A percentile compares a stretch with the other conserved stretches of the same genome.
These are phyloP conservation scores for Xylaria sp. DNA, from an alignment of 2,329 filamentous ascomycete genomes.

Conservation along the genomic window DNA sequence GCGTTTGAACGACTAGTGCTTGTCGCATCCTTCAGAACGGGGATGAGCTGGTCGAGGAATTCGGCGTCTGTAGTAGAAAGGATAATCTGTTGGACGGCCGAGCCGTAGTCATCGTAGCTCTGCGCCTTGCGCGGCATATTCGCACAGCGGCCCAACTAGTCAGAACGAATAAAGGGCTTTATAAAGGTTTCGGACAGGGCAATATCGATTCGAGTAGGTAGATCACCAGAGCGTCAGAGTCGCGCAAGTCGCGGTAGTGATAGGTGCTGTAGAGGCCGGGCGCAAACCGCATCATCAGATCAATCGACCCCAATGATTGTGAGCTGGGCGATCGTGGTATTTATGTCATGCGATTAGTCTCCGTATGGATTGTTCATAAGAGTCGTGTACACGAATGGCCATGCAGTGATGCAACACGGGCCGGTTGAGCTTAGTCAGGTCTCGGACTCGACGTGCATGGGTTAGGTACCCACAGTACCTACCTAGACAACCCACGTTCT, in stretches of 20 bases:
- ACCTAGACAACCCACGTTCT: background rate
- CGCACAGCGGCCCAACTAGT: background rate
- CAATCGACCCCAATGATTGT: background rate
- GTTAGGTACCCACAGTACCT: background rate
- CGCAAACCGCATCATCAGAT: constrained; percentile 7
- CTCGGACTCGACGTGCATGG: background rate
- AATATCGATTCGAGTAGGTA: background rate
- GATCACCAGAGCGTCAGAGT: background rate
- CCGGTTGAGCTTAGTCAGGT: constrained; percentile 1
- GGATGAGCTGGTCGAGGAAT: constrained; percentile 94
- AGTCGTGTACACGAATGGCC: background rate
- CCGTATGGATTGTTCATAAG: background rate
- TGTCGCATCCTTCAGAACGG: constrained; percentile 88
- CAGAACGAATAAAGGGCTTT: background rate
- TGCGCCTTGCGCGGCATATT: constrained; percentile 41
- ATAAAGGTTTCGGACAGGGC: background rate
- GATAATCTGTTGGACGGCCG: constrained; percentile 72
- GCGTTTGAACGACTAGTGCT: constrained; percentile 73
- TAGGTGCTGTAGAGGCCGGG: background rate
- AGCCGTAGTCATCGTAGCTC: constrained; percentile 44
- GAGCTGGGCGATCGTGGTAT: background rate
- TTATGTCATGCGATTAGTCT: background rate
- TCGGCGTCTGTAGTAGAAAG: constrained; percentile 89
- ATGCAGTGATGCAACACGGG: background rate
- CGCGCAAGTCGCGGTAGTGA: background rate